A percentile compares a stretch with the other conserved stretches of the same genome.
Conservation (phyloP, 305 asterid species). For the Fraxinus baroniana region DNA sequence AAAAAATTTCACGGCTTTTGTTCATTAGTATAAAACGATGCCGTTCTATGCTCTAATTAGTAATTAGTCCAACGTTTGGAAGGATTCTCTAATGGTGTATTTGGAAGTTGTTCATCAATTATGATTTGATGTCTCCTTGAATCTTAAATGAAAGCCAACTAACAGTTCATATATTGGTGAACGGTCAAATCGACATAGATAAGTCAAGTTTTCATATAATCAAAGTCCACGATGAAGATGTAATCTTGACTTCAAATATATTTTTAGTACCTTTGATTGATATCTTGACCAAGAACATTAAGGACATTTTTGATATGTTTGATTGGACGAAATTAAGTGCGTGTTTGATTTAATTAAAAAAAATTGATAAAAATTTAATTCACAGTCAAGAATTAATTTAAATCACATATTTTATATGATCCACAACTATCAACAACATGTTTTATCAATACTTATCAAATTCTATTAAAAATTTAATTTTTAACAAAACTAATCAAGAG, state of each 20-base stretch:
- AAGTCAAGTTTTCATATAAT: conserved; percentile 7
- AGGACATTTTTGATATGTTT: background rate
- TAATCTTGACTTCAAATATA: background rate
- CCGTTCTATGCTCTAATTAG: background rate
- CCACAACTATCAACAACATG: background rate
- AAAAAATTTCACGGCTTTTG: background rate
- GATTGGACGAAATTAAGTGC: background rate
- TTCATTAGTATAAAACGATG: background rate
- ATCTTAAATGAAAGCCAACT: conserved; percentile 2
- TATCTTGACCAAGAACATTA: background rate
- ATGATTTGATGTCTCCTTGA: background rate
- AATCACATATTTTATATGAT: too few species aligned
- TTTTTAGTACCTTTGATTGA: background rate
- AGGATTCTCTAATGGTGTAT: background rate
- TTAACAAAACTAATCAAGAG: background rate
- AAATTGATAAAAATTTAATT: background rate
- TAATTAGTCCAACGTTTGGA: background rate
- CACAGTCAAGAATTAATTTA: background rate
- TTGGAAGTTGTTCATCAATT: background rate
- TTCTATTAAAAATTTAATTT: too few species aligned
- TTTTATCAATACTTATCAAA: too few species aligned
- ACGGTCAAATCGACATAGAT: background rate
- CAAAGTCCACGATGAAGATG: background rate
- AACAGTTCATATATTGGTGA: background rate
- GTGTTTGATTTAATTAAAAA: background rate